Conservation (phyloP, 2,329 filamentous ascomycete genomes). For the Neonectria sp. region DNA sequence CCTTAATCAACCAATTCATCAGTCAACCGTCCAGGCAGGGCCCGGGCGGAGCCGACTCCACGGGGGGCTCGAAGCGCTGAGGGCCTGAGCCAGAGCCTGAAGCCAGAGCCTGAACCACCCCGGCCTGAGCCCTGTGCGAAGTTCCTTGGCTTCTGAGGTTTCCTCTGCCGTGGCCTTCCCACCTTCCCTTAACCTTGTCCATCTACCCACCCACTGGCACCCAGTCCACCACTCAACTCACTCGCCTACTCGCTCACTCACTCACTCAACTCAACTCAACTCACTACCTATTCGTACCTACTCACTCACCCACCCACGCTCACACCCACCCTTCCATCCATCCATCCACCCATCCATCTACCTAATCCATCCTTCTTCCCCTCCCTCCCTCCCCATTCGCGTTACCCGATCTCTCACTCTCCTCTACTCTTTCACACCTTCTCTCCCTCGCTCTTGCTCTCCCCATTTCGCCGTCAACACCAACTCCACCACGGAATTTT, state of each 20-base stretch:
- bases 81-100: background rate
- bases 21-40: slow-evolving; percentile 6
- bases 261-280: background rate
- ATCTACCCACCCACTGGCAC: background rate
- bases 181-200: slow-evolving; percentile 29
- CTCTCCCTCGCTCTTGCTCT: slow-evolving; percentile 33
- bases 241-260: background rate
- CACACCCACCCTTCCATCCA: slow-evolving; percentile 4
- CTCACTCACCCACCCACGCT: slow-evolving; percentile 5
- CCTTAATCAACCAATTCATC: slow-evolving; percentile 39
- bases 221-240: slow-evolving; percentile 12
- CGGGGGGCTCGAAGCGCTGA: slow-evolving; percentile 1
- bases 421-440: slow-evolving; percentile 38
- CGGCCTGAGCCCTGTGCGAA: slow-evolving; percentile 3
- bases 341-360: slow-evolving; percentile 21
- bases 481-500: slow-evolving; percentile 23
- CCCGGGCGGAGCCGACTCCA: background rate
- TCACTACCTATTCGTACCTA: background rate
- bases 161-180: slow-evolving; percentile 7
- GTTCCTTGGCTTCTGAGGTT: slow-evolving; percentile 7
- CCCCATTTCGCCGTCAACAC: slow-evolving; percentile 20
- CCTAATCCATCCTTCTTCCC: slow-evolving; percentile 26
- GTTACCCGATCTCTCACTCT: slow-evolving; percentile 36
- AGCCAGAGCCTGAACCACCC: background rate
- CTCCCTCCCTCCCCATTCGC: slow-evolving; percentile 28